phyloP scores from a whole-genome alignment of 805 yeast species.

The Spathaspora sp. region DNA sequence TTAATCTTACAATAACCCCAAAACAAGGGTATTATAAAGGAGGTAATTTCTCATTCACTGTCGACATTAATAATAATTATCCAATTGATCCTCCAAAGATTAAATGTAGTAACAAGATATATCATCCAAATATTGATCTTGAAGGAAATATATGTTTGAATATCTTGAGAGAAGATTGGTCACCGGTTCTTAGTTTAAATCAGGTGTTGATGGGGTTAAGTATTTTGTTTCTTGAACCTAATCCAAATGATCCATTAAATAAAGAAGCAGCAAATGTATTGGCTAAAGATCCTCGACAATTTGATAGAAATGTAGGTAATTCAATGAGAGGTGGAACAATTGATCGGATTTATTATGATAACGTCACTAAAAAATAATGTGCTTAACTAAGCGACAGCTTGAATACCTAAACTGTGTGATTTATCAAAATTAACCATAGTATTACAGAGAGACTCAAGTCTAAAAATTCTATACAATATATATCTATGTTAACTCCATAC shows the following conservation, averaged over 20 bases:
- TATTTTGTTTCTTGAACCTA: slow-evolving; percentile 85
- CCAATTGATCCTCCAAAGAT: slow-evolving; percentile 95
- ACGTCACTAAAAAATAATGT: slow-evolving; percentile 41
- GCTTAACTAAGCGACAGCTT: no score
- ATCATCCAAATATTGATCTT: slow-evolving; percentile 90
- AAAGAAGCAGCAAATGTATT: slow-evolving; percentile 74
- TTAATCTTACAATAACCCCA: slow-evolving; percentile 57
- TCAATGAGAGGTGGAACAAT: slow-evolving; percentile 75
- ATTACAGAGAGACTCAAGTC: neutral
- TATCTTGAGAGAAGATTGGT: slow-evolving; percentile 93
- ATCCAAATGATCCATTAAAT: slow-evolving; percentile 88
- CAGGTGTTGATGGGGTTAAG: slow-evolving; percentile 81
- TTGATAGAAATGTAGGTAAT: slow-evolving; percentile 51
- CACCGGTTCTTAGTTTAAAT: slow-evolving; percentile 82
- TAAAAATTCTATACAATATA: neutral
- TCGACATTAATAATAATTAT: slow-evolving; percentile 63
- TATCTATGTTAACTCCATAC: slow-evolving; percentile 44
- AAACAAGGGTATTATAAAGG: slow-evolving; percentile 66
- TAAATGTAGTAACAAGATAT: slow-evolving; percentile 64
- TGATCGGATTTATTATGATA: slow-evolving; percentile 57
- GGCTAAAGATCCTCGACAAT: slow-evolving; percentile 36
- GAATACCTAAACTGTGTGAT: no score
- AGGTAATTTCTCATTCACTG: slow-evolving; percentile 71
- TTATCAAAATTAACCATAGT: neutral
- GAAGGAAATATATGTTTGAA: slow-evolving; percentile 91